Evolutionary conservation across 2,329 filamentous ascomycete genomes (phyloP).

Genomic region (Verticillium nonalfalfae): DNA sequence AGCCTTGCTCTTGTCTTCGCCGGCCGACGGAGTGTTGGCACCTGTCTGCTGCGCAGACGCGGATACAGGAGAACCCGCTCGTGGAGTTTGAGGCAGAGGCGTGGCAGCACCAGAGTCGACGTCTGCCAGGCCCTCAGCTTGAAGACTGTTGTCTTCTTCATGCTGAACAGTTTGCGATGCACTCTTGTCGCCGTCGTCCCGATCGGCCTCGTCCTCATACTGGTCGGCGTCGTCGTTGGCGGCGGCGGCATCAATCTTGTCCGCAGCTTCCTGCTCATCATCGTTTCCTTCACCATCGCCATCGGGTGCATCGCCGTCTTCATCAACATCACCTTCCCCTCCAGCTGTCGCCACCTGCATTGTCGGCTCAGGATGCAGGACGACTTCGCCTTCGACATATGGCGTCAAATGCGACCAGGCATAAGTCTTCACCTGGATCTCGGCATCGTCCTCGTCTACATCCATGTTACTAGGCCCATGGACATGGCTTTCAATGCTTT

Average conservation of each 20-base stretch:
- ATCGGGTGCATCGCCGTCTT: background rate
- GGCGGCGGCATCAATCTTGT: background rate
- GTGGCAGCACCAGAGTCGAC: slow-evolving; percentile 25
- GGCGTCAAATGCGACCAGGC: slow-evolving; percentile 32
- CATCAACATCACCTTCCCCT: slow-evolving; percentile 7
- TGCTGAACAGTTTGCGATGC: slow-evolving; percentile 1
- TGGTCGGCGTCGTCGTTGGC: background rate
- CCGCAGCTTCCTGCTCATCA: background rate
- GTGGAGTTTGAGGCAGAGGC: slow-evolving; percentile 29
- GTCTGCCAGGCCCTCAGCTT: slow-evolving; percentile 17
- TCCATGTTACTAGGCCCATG: background rate
- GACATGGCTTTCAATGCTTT: background rate
- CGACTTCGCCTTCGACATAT: slow-evolving; percentile 30
- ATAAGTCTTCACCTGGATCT: slow-evolving; percentile 6
- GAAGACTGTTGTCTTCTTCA: slow-evolving; percentile 21
- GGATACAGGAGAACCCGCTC: slow-evolving; percentile 28
- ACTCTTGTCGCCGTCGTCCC: slow-evolving; percentile 8
- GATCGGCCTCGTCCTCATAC: slow-evolving; percentile 13
- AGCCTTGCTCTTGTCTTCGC: background rate
- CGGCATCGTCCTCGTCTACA: background rate
- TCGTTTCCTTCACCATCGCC: slow-evolving; percentile 1
- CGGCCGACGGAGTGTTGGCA: slow-evolving; percentile 26
- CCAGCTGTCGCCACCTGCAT: slow-evolving; percentile 4
- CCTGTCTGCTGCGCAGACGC: slow-evolving; percentile 17
- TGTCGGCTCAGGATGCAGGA: slow-evolving; percentile 27